These are phyloP conservation scores for Capronia coronata DNA, from an alignment of 2,329 filamentous ascomycete species.

Conservation along the genomic window DNA sequence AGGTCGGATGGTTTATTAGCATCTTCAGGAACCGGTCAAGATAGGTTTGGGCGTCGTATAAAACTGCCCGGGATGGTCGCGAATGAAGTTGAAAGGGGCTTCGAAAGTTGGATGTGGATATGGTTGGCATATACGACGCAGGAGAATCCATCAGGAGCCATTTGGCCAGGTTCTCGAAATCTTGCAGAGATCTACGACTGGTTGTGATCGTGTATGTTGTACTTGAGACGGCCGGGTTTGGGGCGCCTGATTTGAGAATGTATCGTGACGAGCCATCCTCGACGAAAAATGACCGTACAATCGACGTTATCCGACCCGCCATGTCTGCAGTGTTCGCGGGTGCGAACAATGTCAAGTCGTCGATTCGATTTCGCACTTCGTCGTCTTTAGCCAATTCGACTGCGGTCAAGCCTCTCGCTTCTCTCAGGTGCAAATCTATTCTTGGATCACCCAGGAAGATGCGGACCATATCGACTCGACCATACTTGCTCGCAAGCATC, in stretches of 20 bases:
- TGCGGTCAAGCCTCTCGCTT: constrained; percentile 81
- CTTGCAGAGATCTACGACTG: constrained; percentile 74
- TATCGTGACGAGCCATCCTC: constrained; percentile 91
- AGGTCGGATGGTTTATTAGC: constrained; percentile 80
- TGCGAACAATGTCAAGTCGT: constrained; percentile 82
- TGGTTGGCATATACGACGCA: constrained; percentile 83
- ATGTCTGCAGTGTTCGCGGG: constrained; percentile 45
- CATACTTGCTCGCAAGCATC: constrained; percentile 98
- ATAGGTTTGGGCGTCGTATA: constrained; percentile 79
- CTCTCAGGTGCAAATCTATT: constrained; percentile 77
- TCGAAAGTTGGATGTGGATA: constrained; percentile 59
- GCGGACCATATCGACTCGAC: constrained; percentile 85
- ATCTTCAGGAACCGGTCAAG: constrained; percentile 85
- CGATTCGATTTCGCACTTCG: constrained; percentile 91
- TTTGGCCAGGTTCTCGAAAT: constrained; percentile 84
- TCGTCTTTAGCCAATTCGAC: constrained; percentile 97
- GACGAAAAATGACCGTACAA: constrained; percentile 93
- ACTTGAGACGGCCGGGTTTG: constrained; percentile 55
- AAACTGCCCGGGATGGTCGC: constrained; percentile 76
- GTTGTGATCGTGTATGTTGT: constrained; percentile 87
- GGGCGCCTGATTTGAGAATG: constrained; percentile 88
- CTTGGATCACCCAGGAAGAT: constrained; percentile 79
- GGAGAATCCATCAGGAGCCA: constrained; percentile 84
- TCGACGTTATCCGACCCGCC: constrained; percentile 80
- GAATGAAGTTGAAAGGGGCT: constrained; percentile 91